Evolutionary conservation across 805 yeast species (phyloP), one percentile per base, ranked within the genome.

Genomic region (Candida qinlingensis): DNA sequence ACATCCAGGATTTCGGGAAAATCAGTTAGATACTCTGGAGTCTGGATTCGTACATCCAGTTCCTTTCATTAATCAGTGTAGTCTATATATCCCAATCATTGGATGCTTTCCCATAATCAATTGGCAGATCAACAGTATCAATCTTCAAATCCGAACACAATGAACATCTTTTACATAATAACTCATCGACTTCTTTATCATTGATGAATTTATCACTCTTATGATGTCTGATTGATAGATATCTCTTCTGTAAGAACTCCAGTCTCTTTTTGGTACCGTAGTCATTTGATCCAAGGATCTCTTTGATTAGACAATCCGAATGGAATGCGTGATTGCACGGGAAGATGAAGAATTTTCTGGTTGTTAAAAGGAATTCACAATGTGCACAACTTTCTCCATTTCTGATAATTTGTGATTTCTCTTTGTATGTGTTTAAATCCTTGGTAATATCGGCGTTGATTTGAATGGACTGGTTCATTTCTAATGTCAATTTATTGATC

Each of bases 281-380:
- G 55, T 88, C 89, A 40, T 81, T 81, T 31, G 85, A 81, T 35
- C 72, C 71, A 45, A 84, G 61, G 34, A 85, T 78, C 37, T 70
- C 70, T 48, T 78, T 76, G 6, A 85, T 77, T n/a, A 89, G 65
- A 68, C 99, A 94, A 62, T 90, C 96, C 45, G 82, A 83, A 62
- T 94, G 98, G 67, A 87, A 86, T 5, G 87, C 80, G 63, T 94
- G 99, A 48, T 79, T 85, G 62, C 99, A 94, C 0, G 97, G 97
- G 61, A 88, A 94, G 5, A 83, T 80, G 46, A 83, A 75, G 56
- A 90, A 90, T 60, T 81, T 85, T 49, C 89, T 77, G 4, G 83
- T 77, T 3, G 88, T 75, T 41, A 92, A 69, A 7, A 94, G 75
- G 55, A 76, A 76, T n/a, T 72, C 68, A 65, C 98, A 92, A 4